Percentiles rank a stretch among this genome's conserved stretches.
Conservation (phyloP, 495 filamentous ascomycete genomes). For the Penicillium cosmopolitanum region DNA sequence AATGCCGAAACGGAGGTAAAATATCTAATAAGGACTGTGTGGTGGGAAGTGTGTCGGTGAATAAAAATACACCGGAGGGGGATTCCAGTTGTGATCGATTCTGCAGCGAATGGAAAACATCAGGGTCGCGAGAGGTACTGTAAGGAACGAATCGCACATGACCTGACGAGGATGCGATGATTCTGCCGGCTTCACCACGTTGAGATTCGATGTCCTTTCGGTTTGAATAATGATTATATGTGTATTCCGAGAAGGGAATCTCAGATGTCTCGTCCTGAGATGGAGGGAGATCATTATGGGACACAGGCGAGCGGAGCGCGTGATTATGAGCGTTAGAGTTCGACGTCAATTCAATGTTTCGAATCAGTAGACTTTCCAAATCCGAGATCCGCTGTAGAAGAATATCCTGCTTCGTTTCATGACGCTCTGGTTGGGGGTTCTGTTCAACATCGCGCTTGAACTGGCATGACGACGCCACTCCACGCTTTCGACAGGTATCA, state of each 20-base stretch:
- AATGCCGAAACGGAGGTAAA: neutral
- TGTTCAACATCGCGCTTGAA: constrained; percentile 15
- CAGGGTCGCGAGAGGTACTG: neutral
- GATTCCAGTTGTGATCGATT: neutral
- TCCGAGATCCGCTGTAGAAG: constrained; percentile 10
- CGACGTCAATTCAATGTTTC: constrained; percentile 9
- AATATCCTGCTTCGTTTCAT: neutral
- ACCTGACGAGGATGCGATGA: constrained; percentile 7
- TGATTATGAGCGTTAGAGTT: neutral
- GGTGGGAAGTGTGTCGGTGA: neutral
- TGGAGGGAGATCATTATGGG: neutral
- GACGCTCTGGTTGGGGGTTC: neutral
- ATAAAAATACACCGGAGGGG: neutral
- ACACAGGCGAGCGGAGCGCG: neutral
- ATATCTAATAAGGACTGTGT: neutral
- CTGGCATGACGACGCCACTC: constrained; percentile 10
- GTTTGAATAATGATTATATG: neutral
- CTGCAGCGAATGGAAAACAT: neutral
- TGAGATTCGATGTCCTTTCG: neutral
- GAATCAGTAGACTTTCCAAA: constrained; percentile 2
- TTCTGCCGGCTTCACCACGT: neutral
- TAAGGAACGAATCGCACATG: constrained; percentile 11
- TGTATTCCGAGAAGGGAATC: neutral
- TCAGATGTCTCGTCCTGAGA: neutral
- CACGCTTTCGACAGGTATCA: constrained; percentile 16